phyloP scores from a whole-genome alignment of 129 eudicot species.

The Chrysanthemum makinoi region DNA sequence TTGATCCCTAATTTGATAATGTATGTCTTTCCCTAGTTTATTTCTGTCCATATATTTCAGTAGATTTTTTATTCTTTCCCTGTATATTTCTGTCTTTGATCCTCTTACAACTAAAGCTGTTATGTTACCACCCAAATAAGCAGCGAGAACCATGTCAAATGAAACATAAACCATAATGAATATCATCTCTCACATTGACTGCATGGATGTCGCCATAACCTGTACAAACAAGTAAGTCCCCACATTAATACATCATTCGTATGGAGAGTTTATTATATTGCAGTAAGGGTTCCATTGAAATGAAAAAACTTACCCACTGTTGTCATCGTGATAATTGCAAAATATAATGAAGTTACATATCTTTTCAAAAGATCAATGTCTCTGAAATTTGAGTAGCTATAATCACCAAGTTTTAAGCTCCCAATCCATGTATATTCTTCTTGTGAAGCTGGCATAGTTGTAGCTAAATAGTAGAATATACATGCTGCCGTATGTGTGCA shows the following conservation, averaged over 20 bases:
- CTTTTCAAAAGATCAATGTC: constrained; percentile 82
- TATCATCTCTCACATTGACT: constrained; percentile 89
- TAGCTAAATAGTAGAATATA: constrained; percentile 88
- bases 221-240: constrained; percentile 30
- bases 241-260: background rate
- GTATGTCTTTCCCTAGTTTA: constrained; percentile 8
- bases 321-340: constrained; percentile 91
- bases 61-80: constrained; percentile 81
- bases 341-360: constrained; percentile 73
- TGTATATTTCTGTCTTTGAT: constrained; percentile 31
- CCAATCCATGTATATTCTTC: constrained; percentile 98
- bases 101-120: constrained; percentile 46
- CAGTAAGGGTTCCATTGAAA: background rate
- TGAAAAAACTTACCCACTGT: constrained; percentile 69
- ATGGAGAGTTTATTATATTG: background rate
- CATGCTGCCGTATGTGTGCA: constrained; percentile 99
- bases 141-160: constrained; percentile 90
- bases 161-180: constrained; percentile 88
- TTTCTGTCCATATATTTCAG: constrained; percentile 6
- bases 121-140: constrained; percentile 96
- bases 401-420: constrained; percentile 78
- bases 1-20: constrained; percentile 1
- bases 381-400: constrained; percentile 72
- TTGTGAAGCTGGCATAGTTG: constrained; percentile 62
- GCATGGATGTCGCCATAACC: constrained; percentile 99